phyloP scores from a whole-genome alignment of 805 yeast species.

The Brettanomyces custersianus region DNA sequence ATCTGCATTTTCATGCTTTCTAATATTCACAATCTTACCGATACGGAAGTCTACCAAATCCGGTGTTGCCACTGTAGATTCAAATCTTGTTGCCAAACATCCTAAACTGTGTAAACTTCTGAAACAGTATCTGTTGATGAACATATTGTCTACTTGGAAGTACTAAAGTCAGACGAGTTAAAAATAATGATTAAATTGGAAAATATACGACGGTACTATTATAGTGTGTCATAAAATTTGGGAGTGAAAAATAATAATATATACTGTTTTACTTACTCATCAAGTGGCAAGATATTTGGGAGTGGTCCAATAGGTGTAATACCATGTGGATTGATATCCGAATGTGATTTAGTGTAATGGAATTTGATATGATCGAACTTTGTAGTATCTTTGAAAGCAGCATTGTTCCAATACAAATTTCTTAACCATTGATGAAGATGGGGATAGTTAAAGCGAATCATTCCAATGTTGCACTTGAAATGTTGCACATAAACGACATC shows the following conservation, averaged over 20 bases:
- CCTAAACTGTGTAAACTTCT: too few relatives aligned
- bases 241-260: too few relatives aligned
- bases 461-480: constrained; percentile 83
- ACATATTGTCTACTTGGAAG: too few relatives aligned
- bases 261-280: constrained; percentile 6
- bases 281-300: constrained; percentile 56
- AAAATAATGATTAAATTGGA: too few relatives aligned
- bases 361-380: constrained; percentile 83
- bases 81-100: too few relatives aligned
- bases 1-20: constrained; percentile 48
- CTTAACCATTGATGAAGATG: constrained; percentile 70
- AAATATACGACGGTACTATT: too few relatives aligned
- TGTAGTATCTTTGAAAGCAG: constrained; percentile 68
- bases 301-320: constrained; percentile 87
- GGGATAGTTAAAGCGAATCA: constrained; percentile 76
- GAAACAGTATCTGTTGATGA: too few relatives aligned
- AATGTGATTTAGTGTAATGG: constrained; percentile 85
- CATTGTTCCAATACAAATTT: constrained; percentile 69
- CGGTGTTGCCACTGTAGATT: constrained; percentile 12
- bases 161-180: too few relatives aligned
- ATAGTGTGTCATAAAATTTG: too few relatives aligned
- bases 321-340: constrained; percentile 68
- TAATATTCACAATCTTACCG: constrained; percentile 39
- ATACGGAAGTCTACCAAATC: constrained; percentile 26
- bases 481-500: constrained; percentile 93